Evolutionary conservation across 495 filamentous ascomycete species (phyloP).

Genomic region (Bryoglossum gracile): DNA sequence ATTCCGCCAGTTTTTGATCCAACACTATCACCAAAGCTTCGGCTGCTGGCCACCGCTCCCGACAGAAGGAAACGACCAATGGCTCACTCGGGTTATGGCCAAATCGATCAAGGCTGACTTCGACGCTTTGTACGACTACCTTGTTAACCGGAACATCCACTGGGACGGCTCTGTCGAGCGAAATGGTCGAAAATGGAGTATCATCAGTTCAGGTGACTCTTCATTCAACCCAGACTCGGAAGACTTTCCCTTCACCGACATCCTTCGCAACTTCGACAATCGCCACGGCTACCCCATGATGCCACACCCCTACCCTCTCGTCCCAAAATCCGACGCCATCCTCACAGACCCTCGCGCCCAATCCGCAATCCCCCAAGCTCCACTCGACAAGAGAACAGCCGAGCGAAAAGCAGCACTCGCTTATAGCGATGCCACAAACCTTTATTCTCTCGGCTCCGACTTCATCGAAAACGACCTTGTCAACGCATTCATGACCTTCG

Average conservation of each 20-base stretch:
- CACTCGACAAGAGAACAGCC: conserved; percentile 23
- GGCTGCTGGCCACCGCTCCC: conserved; percentile 50
- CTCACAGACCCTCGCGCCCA: conserved; percentile 32
- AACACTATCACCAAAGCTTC: conserved; percentile 45
- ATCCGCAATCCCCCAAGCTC: conserved; percentile 23
- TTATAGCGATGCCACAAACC: conserved; percentile 62
- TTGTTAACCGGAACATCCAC: conserved; percentile 59
- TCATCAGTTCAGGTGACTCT: conserved; percentile 33
- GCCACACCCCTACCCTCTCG: conserved; percentile 60
- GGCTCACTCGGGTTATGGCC: conserved; percentile 53
- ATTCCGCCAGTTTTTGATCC: conserved; percentile 47
- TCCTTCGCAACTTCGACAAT: conserved; percentile 61
- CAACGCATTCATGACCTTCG: conserved; percentile 56
- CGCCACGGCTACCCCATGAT: conserved; percentile 56
- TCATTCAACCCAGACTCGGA: conserved; percentile 53
- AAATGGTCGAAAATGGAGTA: conserved; percentile 52
- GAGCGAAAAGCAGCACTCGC: conserved; percentile 48
- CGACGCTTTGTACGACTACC: conserved; percentile 61
- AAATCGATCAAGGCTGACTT: conserved; percentile 58
- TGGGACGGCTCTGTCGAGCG: conserved; percentile 55
- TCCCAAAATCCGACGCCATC: too few relatives aligned
- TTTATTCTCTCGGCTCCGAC: conserved; percentile 51
- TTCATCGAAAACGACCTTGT: conserved; percentile 45
- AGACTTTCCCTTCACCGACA: conserved; percentile 57
- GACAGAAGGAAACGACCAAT: conserved; percentile 36